These are phyloP conservation scores for Theobroma grandiflorum DNA, from an alignment of 441 rosid genomes.

Conservation along the genomic window DNA sequence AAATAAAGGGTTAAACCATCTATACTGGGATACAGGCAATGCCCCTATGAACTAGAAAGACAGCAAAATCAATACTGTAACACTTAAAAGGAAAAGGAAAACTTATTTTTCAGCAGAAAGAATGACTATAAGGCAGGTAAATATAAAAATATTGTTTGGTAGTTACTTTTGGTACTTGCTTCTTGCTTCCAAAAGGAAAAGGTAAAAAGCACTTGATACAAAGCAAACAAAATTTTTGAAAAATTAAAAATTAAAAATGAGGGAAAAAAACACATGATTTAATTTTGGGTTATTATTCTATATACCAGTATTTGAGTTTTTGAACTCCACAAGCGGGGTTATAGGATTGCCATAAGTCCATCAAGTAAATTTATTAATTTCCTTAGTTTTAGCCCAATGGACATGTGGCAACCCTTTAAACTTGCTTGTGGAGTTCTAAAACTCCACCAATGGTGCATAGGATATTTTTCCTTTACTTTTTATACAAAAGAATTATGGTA, in stretches of 20 bases:
- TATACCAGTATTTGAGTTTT: not conserved
- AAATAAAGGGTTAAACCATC: slow-evolving; percentile 13
- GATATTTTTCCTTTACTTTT: not conserved
- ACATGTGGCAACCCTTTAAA: not conserved
- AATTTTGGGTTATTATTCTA: not conserved
- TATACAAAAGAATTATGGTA: not conserved
- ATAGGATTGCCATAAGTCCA: not conserved
- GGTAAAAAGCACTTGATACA: not conserved
- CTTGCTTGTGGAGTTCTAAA: not conserved
- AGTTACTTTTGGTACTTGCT: not conserved
- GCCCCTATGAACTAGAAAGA: not conserved
- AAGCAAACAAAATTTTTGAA: not conserved
- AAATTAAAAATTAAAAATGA: not conserved
- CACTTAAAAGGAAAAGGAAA: not conserved
- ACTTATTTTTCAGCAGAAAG: not conserved
- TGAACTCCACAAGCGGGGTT: not conserved
- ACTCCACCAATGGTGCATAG: not conserved
- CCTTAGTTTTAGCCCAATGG: not conserved
- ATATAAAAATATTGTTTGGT: not conserved
- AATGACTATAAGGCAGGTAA: not conserved
- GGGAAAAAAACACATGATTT: slow-evolving; percentile 11
- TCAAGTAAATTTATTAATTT: not conserved
- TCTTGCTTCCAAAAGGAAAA: not conserved
- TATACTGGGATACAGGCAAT: not conserved
- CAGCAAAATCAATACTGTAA: not conserved